Evolutionary conservation across 139 green algal genomes (phyloP).

Genomic region (Chlorella vulgaris): DNA sequence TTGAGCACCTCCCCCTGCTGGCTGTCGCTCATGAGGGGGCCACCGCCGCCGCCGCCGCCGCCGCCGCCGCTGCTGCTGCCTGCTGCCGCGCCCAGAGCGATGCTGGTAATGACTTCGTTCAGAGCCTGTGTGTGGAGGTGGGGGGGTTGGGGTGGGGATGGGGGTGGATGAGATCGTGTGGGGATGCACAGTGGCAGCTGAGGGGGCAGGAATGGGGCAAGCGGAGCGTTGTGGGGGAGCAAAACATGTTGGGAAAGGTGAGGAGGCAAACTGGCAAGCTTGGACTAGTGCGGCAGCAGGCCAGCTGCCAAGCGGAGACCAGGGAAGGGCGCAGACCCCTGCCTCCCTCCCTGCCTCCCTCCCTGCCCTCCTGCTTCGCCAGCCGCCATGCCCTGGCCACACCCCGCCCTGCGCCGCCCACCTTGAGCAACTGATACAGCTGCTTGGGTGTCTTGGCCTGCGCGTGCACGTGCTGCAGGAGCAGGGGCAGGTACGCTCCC

Average conservation of each 20-base stretch:
- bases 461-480: slow-evolving; percentile 68
- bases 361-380: not conserved
- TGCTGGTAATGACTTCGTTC: slow-evolving; percentile 81
- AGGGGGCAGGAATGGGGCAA: too few species aligned
- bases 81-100: slow-evolving; percentile 27
- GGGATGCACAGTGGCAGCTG: too few species aligned
- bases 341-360: not conserved
- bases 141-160: not conserved
- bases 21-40: slow-evolving; percentile 3
- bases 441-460: slow-evolving; percentile 50
- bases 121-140: slow-evolving; percentile 67
- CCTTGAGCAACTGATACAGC: slow-evolving; percentile 76
- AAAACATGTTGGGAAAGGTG: too few species aligned
- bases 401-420: not conserved
- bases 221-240: too few species aligned
- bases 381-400: not conserved
- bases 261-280: too few species aligned
- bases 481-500: slow-evolving; percentile 75
- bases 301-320: too few species aligned
- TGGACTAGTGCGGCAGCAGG: too few species aligned
- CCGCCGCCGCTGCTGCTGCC: not conserved
- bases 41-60: not conserved
- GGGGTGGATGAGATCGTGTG: not conserved
- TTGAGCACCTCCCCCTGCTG: slow-evolving; percentile 58
- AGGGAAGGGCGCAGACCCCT: too few species aligned